These are phyloP conservation scores for Brassica cretica DNA, from an alignment of 345 rosid genomes.

Conservation along the genomic window DNA sequence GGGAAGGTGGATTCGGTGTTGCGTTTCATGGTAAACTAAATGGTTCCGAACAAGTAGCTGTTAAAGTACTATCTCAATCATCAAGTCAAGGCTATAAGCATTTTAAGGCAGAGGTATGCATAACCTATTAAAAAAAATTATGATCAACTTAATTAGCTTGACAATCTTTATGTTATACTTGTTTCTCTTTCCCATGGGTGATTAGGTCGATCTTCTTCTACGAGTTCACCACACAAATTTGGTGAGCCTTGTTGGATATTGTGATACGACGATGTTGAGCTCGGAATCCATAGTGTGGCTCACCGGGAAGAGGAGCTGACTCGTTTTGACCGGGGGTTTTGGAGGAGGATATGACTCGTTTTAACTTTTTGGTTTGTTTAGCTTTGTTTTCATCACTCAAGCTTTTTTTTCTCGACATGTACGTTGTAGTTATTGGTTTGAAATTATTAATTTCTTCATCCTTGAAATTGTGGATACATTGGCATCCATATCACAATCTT, in stretches of 20 bases:
- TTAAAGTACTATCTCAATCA: conserved; percentile 47
- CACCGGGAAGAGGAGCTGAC: no score
- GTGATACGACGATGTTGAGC: conserved; percentile 5
- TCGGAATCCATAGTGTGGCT: no score
- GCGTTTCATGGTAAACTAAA: conserved; percentile 41
- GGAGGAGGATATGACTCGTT: no score
- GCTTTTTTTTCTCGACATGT: no score
- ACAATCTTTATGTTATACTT: neutral
- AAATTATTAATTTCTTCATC: neutral
- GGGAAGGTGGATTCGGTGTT: conserved; percentile 52
- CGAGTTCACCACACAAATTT: conserved; percentile 51
- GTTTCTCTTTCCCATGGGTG: neutral
- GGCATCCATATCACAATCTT: neutral
- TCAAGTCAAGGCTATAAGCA: conserved; percentile 44
- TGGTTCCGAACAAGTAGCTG: conserved; percentile 45
- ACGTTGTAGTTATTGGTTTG: no score
- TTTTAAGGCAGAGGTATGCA: conserved; percentile 43
- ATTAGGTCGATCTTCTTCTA: conserved; percentile 46
- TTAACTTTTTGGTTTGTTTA: no score
- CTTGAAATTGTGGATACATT: neutral
- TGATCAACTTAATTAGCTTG: neutral
- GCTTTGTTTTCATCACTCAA: no score
- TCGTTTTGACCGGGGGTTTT: no score
- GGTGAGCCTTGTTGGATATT: conserved; percentile 50
- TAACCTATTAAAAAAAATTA: neutral